Evolutionary conservation across 78 protist genomes (phyloP).

Genomic region (Dictyostelium intermedium): DNA sequence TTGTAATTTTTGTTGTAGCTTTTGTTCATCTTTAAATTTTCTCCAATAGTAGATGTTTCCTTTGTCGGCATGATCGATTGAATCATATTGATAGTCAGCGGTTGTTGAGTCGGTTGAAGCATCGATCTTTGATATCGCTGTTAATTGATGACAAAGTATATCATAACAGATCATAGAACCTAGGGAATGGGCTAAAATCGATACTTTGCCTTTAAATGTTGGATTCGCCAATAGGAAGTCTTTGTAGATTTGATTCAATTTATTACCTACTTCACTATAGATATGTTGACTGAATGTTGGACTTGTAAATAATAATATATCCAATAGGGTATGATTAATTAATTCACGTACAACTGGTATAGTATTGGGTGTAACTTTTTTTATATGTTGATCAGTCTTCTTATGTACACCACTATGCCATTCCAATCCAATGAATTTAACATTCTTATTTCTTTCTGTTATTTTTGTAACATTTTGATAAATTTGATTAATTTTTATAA

Average conservation of each 20-base stretch:
- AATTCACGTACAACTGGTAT: slow-evolving; percentile 29
- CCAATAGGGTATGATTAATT: slow-evolving; percentile 40
- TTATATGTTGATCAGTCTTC: slow-evolving; percentile 3
- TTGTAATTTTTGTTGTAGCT: not conserved
- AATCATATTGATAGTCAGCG: not conserved
- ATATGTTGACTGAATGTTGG: slow-evolving; percentile 60
- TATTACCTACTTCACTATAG: slow-evolving; percentile 41
- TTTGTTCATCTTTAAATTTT: not conserved
- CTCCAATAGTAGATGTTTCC: slow-evolving; percentile 54
- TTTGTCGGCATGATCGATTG: not conserved
- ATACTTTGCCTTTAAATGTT: slow-evolving; percentile 54
- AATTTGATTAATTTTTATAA: not conserved
- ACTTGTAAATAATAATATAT: slow-evolving; percentile 42
- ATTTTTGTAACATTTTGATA: slow-evolving; percentile 29
- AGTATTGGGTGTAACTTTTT: slow-evolving; percentile 30
- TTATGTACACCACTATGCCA: slow-evolving; percentile 57
- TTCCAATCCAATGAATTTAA: slow-evolving; percentile 30
- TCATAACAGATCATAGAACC: slow-evolving; percentile 54
- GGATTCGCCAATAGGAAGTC: slow-evolving; percentile 17
- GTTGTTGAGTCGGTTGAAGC: not conserved
- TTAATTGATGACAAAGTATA: slow-evolving; percentile 33
- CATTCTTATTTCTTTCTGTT: not conserved
- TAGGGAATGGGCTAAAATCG: slow-evolving; percentile 48
- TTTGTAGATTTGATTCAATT: slow-evolving; percentile 18
- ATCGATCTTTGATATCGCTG: not conserved